Conservation (phyloP, 176 grass and related monocot species). For the Neostapfia colusana region DNA sequence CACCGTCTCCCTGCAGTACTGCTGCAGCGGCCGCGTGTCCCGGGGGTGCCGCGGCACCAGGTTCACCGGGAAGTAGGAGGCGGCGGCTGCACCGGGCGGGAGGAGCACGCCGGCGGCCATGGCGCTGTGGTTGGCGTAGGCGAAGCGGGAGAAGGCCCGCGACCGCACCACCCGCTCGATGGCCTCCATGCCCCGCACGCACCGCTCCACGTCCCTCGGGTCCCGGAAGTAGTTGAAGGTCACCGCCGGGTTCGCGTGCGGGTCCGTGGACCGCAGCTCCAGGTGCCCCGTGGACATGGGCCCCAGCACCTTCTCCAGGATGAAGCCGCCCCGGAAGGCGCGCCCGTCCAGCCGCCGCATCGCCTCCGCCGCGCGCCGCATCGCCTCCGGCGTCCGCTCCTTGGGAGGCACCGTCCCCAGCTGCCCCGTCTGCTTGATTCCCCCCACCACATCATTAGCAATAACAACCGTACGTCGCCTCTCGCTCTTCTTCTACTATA, state of each 20-base stretch:
- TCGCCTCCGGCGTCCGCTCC: slow-evolving; percentile 44
- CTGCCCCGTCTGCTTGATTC: slow-evolving; percentile 38
- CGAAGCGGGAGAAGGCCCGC: slow-evolving; percentile 46
- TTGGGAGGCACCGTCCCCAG: slow-evolving; percentile 46
- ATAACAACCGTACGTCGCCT: no score
- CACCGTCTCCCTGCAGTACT: slow-evolving; percentile 66
- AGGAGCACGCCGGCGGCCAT: no score
- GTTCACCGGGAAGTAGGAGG: slow-evolving; percentile 46
- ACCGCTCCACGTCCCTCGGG: slow-evolving; percentile 53
- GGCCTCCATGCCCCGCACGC: slow-evolving; percentile 56
- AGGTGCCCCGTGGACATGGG: slow-evolving; percentile 60
- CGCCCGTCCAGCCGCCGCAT: slow-evolving; percentile 25
- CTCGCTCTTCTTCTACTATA: no score
- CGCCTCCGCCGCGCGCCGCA: slow-evolving; percentile 30
- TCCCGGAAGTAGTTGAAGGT: slow-evolving; percentile 84
- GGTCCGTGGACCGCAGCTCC: slow-evolving; percentile 45
- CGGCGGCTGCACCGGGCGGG: no score
- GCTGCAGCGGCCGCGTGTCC: slow-evolving; percentile 42
- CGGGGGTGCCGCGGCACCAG: slow-evolving; percentile 41
- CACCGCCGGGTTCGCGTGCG: slow-evolving; percentile 53
- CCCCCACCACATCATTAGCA: no score
- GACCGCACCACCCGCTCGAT: slow-evolving; percentile 56
- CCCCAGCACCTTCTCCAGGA: slow-evolving; percentile 69
- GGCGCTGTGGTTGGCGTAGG: slow-evolving; percentile 40
- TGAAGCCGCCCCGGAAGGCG: slow-evolving; percentile 65